Base-by-base conservation (phyloP, 352 stramenopile genomes). In the Globisporangium solare region DNA sequence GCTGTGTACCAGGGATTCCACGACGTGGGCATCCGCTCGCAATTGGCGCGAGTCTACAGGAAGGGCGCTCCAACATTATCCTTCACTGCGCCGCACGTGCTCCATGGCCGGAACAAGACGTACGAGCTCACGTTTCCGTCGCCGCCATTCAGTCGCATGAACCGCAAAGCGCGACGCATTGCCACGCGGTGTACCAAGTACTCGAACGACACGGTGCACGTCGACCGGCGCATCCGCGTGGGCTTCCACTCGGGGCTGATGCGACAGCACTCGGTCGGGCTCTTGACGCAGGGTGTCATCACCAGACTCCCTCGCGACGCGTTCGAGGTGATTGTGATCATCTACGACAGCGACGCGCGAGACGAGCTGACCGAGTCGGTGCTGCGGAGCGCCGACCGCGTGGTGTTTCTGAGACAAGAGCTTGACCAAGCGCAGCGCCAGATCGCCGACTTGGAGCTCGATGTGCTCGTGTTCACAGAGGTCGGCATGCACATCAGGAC, bases 391-490 rank as follows among this genome's bases (percentile, higher is more conserved):
- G 43, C 51, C 6, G 55, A 55, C 17, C 47, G 41, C 18, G 47
- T 64, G 32, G 39, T 61, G 6, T 18, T 68, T 1, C 51, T 77
- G 15, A 14, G 51, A 0, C 35, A n/a, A 11, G 66, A 69, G 14
- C 45, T 86, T 1, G 14, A 39, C 12, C 35, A 43, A 0, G 70
- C 74, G 0, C 75, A 76, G 31, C 54, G 49, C 0, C 53, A 57
- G 12, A 47, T 91, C 35, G 63, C 67, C 0, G 63, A 52, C 40
- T 56, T 80, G 6, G 37, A 73, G 39, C 58, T 91, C 3, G 81
- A 91, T 51, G 58, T 91, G 3, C 46, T 91, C 3, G 67, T 91
- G 10, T 88, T 85, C 60, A 74, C 69, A 2, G 81, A 91, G 66
- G 65, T 80, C 54, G 76, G 78, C 17, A 89, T 88, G 76, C 50